Conservation (phyloP, 2,329 filamentous ascomycete genomes). For the Trichophyton rubrum region DNA sequence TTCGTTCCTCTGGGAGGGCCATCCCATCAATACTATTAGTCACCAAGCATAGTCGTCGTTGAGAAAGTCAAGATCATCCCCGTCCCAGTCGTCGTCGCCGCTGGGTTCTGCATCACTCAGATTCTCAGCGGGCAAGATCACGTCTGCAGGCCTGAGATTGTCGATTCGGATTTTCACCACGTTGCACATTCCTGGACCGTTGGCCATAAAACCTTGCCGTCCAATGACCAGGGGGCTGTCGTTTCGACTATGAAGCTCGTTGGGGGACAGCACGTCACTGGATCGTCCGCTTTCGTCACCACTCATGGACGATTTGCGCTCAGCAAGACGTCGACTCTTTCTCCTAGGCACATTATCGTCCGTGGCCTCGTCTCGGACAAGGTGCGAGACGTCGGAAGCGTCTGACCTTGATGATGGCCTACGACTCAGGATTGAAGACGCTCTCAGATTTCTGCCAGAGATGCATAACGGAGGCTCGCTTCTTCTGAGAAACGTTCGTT, state of each 20-base stretch:
- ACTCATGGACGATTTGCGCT: neutral
- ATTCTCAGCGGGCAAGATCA: conserved; percentile 46
- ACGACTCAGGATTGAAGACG: neutral
- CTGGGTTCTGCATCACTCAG: conserved; percentile 49
- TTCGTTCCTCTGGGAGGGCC: neutral
- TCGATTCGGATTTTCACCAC: conserved; percentile 49
- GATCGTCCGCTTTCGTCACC: neutral
- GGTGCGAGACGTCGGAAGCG: neutral
- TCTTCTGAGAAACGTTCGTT: conserved; percentile 36
- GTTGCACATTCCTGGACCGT: conserved; percentile 43
- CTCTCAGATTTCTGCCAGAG: neutral
- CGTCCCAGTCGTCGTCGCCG: conserved; percentile 52
- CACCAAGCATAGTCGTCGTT: conserved; percentile 21
- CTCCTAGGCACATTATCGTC: neutral
- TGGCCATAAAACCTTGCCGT: conserved; percentile 9
- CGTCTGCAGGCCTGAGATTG: conserved; percentile 48
- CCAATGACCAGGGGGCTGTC: neutral
- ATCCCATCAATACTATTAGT: neutral
- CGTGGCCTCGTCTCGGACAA: neutral
- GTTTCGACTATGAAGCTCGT: neutral
- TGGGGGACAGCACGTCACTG: neutral
- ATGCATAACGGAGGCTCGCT: conserved; percentile 13
- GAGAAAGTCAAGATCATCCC: conserved; percentile 31
- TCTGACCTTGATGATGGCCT: neutral
- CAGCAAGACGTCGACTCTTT: conserved; percentile 4